Base-by-base conservation (phyloP, 2,329 filamentous ascomycete species). In the Trichoderma guizhouense region DNA sequence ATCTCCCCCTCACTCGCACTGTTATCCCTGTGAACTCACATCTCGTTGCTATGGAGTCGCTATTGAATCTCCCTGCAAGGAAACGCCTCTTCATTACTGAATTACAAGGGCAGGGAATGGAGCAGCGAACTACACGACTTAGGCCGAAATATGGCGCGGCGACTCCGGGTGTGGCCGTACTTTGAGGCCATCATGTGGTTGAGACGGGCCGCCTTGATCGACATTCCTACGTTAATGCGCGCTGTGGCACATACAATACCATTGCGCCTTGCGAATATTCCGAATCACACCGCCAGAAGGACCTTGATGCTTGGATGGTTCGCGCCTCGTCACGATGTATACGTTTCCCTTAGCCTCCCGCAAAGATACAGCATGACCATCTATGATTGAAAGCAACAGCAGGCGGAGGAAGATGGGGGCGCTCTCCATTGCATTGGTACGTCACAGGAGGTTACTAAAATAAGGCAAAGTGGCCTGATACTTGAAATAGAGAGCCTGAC, bases 351-450 rank as follows among this genome's bases (percentile, higher is more conserved):
- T 14, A 14, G n/a, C 47, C 11, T 14, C 3, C 21, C 47, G 21
- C 9, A 1, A 24, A 51, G 21, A n/a, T 14, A 21, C 21, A 7
- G 7, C 1, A 24, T 30, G 14, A 53, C 24, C n/a, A 14, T 65
- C 12, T 6, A 8, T 14, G 15, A 7, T 21, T 21, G n/a, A 21
- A 4, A 3, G 15, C 5, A 5, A 9, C 2, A 1, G 5, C 5
- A 26, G 11, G 12, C n/a, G n/a, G 43, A 34, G 6, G 11, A 18
- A n/a, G 8, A 18, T 7, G 18, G 3, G 6, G 12, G 39, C 1
- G n/a, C n/a, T 21, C 5, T 14, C 11, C 11, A 14, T 14, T 24
- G 3, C 0, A 2, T 53, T 1, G 0, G 47, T 53, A 53, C n/a
- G 21, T 12, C n/a, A 53, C 11, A 14, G 11, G 5, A 12, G 21